Conservation (phyloP, 805 yeast species). For the Sungouiella thailandica region DNA sequence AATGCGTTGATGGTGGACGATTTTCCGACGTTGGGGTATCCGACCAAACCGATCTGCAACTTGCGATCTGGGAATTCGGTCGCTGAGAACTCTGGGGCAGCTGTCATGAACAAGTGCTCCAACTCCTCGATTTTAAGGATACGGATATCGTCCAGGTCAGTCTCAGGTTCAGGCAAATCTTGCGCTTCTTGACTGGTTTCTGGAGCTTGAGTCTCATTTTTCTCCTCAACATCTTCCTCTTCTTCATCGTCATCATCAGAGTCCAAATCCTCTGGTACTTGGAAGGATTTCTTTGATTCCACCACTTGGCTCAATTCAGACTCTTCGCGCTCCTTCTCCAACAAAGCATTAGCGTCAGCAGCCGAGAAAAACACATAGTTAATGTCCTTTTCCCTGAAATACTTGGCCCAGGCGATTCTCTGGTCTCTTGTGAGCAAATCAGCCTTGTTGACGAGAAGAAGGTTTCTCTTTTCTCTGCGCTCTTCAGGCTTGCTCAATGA, state of each 20-base stretch:
- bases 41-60: slow-evolving; percentile 90
- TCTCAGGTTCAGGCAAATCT: slow-evolving; percentile 17
- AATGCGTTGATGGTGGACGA: slow-evolving; percentile 97
- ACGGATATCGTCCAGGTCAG: slow-evolving; percentile 36
- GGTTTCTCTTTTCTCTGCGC: slow-evolving; percentile 56
- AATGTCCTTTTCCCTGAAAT: slow-evolving; percentile 64
- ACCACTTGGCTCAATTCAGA: too few species aligned
- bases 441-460: slow-evolving; percentile 87
- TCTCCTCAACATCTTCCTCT: slow-evolving; percentile 4
- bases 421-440: slow-evolving; percentile 78
- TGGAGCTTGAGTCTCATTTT: too few species aligned
- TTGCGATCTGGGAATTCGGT: slow-evolving; percentile 56
- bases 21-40: slow-evolving; percentile 92
- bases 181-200: slow-evolving; percentile 8
- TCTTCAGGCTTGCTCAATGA: slow-evolving; percentile 57
- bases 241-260: slow-evolving; percentile 3
- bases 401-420: slow-evolving; percentile 81
- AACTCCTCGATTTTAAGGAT: slow-evolving; percentile 81
- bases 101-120: slow-evolving; percentile 69
- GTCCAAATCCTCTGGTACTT: slow-evolving; percentile 5
- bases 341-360: slow-evolving; percentile 67
- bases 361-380: slow-evolving; percentile 93
- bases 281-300: slow-evolving; percentile 17
- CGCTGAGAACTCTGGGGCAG: slow-evolving; percentile 67
- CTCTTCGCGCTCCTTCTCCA: slow-evolving; percentile 57